A percentile compares a stretch with the other conserved stretches of the same genome.
These are phyloP conservation scores for Boletus vinaceobasis DNA, from an alignment of 768 basidiomycete genomes.

Conservation along the genomic window DNA sequence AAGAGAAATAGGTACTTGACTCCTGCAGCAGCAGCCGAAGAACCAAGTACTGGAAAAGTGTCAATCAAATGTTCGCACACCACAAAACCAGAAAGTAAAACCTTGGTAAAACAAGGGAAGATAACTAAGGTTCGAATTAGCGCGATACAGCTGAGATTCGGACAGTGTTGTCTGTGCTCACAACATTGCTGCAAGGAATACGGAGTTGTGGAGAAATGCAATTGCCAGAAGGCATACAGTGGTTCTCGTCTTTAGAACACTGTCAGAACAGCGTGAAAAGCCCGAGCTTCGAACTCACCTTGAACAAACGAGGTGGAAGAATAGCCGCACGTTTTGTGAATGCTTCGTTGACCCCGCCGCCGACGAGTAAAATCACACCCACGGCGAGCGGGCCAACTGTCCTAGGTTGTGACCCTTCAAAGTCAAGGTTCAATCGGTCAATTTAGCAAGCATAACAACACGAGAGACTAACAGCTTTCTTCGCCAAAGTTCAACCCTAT, in stretches of 20 bases:
- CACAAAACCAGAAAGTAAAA: not conserved
- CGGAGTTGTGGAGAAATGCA: slow-evolving; percentile 58
- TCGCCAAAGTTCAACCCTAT: slow-evolving; percentile 73
- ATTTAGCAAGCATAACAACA: not conserved
- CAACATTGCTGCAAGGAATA: slow-evolving; percentile 49
- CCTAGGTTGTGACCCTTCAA: slow-evolving; percentile 47
- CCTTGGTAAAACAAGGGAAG: slow-evolving; percentile 73
- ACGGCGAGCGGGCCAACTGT: slow-evolving; percentile 63
- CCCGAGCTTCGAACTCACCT: slow-evolving; percentile 35
- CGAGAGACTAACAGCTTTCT: slow-evolving; percentile 49
- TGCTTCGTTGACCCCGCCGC: slow-evolving; percentile 54
- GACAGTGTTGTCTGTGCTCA: slow-evolving; percentile 1
- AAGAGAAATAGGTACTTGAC: slow-evolving; percentile 55
- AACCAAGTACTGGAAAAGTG: slow-evolving; percentile 46
- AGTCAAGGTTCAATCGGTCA: not conserved
- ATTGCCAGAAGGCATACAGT: slow-evolving; percentile 56
- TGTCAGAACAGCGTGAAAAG: not conserved
- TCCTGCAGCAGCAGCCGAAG: slow-evolving; percentile 69
- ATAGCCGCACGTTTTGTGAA: slow-evolving; percentile 66
- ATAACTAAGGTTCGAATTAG: slow-evolving; percentile 36
- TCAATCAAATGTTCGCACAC: not conserved
- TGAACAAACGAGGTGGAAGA: slow-evolving; percentile 72
- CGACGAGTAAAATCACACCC: slow-evolving; percentile 52
- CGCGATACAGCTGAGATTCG: no score
- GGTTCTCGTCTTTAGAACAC: slow-evolving; percentile 57